Evolutionary conservation across 2,329 filamentous ascomycete species (phyloP), one percentile per base, ranked within the genome.

Genomic region (Chaetomium sp.): DNA sequence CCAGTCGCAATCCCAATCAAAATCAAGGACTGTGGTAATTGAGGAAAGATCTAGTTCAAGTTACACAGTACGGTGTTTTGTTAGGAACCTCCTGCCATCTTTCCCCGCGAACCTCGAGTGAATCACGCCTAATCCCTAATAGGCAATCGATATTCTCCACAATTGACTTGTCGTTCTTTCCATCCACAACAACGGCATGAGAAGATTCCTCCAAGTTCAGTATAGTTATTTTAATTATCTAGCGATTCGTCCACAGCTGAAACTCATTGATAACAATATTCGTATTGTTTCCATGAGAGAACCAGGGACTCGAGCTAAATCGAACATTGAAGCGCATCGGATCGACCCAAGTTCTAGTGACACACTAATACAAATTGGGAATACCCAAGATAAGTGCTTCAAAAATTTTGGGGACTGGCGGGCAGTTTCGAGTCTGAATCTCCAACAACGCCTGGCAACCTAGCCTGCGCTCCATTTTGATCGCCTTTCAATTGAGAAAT

Each of bases 371-470:
- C 23, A 29, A 53, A 54, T 21, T 13, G 16, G 47, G 21, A 33
- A 55, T 12, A 31, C 9, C 31, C 21, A 53, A 31, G 19, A 33
- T 23, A 57, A 51, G 57, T 13, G 10, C 31, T 57, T 61, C 27
- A 27, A 65, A 67, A 63, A 42, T 63, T 60, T 62, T 60, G 29
- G 55, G 62, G 35, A 60, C 62, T 66, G 58, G 57, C 54, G 55
- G 57, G 35, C 57, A 45, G 16, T 53, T 59, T 57, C 12, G 19
- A 19, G 27, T 33, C 47, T 16, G 25, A 54, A 8, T 47, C 23
- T 29, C 13, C 25, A 62, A 19, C 60, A 62, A 21, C 29, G 8
- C 23, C 54, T 29, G 9, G 25, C 23, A 29, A 13, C n/a, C 3
- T n/a, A 33, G 29, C 8, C 29, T 16, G 23, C 54, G 10, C 4